phyloP scores from a whole-genome alignment of 352 stramenopile genomes.

The Phytophthora colocasiae region DNA sequence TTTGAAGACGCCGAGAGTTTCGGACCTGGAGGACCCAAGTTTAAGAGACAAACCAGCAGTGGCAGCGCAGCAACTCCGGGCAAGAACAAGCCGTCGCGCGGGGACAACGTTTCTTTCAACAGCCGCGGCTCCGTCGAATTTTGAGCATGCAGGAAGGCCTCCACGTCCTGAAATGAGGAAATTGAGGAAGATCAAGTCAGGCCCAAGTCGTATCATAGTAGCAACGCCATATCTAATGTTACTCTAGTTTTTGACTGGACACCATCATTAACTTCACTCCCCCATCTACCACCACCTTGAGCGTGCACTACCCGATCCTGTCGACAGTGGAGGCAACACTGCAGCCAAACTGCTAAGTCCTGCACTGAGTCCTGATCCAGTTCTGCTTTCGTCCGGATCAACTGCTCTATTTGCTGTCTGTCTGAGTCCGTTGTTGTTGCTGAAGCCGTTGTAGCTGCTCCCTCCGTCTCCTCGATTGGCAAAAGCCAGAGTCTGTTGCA shows the following conservation, averaged over 20 bases:
- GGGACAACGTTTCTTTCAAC: constrained; percentile 29
- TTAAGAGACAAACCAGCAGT: constrained; percentile 22
- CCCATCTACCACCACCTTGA: constrained; percentile 46
- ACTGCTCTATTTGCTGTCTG: constrained; percentile 53
- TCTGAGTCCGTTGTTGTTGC: constrained; percentile 41
- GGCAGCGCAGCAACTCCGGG: constrained; percentile 13
- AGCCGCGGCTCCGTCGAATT: constrained; percentile 68
- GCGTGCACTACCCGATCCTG: constrained; percentile 21
- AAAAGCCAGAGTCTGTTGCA: constrained; percentile 70
- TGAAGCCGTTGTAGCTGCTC: constrained; percentile 23
- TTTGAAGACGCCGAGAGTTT: constrained; percentile 55
- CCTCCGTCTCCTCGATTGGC: constrained; percentile 44
- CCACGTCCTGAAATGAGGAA: neutral
- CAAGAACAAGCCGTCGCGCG: constrained; percentile 6
- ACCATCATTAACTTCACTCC: constrained; percentile 1
- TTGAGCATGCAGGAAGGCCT: constrained; percentile 36
- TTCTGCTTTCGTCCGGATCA: constrained; percentile 21
- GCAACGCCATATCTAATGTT: constrained; percentile 41
- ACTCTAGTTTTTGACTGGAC: constrained; percentile 37
- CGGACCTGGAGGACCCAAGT: neutral
- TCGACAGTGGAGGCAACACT: constrained; percentile 35
- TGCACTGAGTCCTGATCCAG: constrained; percentile 13
- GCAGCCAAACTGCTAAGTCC: constrained; percentile 15
- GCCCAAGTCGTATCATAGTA: constrained; percentile 35
- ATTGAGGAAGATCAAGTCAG: constrained; percentile 8